Evolutionary conservation across 768 basidiomycete genomes (phyloP).

Genomic region (Lactarius hatsudake): DNA sequence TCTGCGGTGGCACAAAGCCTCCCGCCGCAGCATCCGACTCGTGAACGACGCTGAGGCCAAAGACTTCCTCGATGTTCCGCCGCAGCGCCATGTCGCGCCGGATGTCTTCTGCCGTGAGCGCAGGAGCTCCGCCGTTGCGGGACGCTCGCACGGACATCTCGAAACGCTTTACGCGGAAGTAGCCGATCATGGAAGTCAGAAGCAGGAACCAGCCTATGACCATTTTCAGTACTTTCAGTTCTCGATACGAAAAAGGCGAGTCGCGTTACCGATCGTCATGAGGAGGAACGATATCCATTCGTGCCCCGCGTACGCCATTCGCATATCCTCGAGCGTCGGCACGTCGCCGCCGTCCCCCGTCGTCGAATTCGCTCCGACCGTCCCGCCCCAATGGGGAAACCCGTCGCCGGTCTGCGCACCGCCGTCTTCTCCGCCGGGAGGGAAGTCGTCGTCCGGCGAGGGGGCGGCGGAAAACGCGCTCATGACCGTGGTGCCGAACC

Average conservation of each 20-base stretch:
- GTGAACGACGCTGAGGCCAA: constrained; percentile 20
- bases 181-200: constrained; percentile 77
- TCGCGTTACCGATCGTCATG: constrained; percentile 91
- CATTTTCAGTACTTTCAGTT: too few species aligned
- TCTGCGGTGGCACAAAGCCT: not conserved
- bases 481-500: constrained; percentile 61
- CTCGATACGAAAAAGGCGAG: not conserved
- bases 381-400: constrained; percentile 13
- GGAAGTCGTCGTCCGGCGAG: constrained; percentile 18
- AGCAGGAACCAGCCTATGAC: constrained; percentile 96
- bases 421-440: not conserved
- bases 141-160: constrained; percentile 62
- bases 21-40: not conserved
- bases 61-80: constrained; percentile 24
- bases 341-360: constrained; percentile 10
- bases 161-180: constrained; percentile 84
- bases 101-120: constrained; percentile 14
- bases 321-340: constrained; percentile 10
- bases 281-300: constrained; percentile 92
- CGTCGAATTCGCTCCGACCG: constrained; percentile 19
- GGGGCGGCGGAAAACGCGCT: constrained; percentile 18
- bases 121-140: not conserved
- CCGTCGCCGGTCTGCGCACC: not conserved
- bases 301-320: constrained; percentile 45
- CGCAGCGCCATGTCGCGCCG: constrained; percentile 17